These are phyloP conservation scores for Bimuria novae-zelandiae DNA, from an alignment of 2,329 filamentous ascomycete genomes.

Conservation along the genomic window DNA sequence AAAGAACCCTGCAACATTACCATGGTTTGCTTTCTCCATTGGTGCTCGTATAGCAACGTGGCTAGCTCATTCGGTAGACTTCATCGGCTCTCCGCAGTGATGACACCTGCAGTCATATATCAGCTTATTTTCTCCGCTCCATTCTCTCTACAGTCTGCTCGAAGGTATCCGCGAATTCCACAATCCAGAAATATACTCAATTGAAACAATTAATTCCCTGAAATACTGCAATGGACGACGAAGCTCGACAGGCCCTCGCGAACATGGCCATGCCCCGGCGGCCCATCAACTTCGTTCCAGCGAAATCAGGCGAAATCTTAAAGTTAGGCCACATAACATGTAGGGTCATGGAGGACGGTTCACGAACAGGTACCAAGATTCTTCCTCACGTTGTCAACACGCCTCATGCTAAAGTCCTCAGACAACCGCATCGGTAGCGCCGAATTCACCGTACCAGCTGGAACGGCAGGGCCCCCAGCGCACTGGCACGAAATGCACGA, in stretches of 20 bases:
- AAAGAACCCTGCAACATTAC: background rate
- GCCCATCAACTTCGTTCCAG: constrained; percentile 56
- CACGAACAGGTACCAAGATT: constrained; percentile 48
- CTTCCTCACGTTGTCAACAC: no score
- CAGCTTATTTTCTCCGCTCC: background rate
- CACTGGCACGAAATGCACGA: constrained; percentile 63
- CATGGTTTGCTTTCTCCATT: background rate
- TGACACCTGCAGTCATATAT: constrained; percentile 13
- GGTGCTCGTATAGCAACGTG: background rate
- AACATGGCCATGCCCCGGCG: constrained; percentile 47
- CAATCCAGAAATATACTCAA: background rate
- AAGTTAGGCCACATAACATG: constrained; percentile 56
- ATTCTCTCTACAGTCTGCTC: background rate
- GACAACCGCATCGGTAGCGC: constrained; percentile 56
- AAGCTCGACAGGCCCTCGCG: constrained; percentile 38
- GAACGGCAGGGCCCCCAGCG: constrained; percentile 53
- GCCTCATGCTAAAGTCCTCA: constrained; percentile 13
- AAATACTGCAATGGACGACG: constrained; percentile 38
- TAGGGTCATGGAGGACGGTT: constrained; percentile 58
- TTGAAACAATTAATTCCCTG: background rate
- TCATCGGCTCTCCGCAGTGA: constrained; percentile 34
- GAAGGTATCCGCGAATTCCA: background rate
- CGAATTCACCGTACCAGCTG: constrained; percentile 55
- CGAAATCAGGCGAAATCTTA: constrained; percentile 54
- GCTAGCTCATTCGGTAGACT: background rate